A percentile compares a stretch with the other conserved stretches of the same genome.
These are phyloP conservation scores for Hymenoscyphus fraxineus DNA, from an alignment of 2,329 filamentous ascomycete genomes.

Conservation along the genomic window DNA sequence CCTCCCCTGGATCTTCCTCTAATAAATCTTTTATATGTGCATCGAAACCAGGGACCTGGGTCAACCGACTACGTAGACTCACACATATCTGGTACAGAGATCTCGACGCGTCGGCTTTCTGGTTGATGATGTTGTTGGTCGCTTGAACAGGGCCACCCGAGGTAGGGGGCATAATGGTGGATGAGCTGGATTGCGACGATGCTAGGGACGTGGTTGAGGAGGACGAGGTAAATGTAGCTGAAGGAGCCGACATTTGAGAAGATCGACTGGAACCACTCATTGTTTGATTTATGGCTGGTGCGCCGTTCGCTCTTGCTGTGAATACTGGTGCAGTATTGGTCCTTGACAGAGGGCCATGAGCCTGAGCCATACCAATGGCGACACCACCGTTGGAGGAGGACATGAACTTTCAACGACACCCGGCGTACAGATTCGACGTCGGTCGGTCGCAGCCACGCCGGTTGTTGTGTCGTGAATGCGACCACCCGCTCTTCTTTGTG, in stretches of 20 bases:
- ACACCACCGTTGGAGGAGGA: conserved; percentile 30
- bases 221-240: conserved; percentile 48
- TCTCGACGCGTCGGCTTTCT: conserved; percentile 83
- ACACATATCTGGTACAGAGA: conserved; percentile 96
- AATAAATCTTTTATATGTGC: conserved; percentile 68
- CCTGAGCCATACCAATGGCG: conserved; percentile 31
- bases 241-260: conserved; percentile 59
- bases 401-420: conserved; percentile 22
- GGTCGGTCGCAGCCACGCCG: conserved; percentile 21
- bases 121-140: conserved; percentile 94
- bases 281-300: conserved; percentile 28
- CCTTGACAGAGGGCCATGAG: conserved; percentile 33
- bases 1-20: conserved; percentile 61
- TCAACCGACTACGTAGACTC: conserved; percentile 74
- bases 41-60: conserved; percentile 80
- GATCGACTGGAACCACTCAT: conserved; percentile 44
- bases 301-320: conserved; percentile 22
- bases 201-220: conserved; percentile 34
- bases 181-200: conserved; percentile 32
- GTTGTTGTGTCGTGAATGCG: conserved; percentile 8
- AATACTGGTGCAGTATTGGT: conserved; percentile 34
- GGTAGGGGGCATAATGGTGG: conserved; percentile 36
- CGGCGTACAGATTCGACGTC: conserved; percentile 1
- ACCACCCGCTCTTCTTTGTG: neutral
- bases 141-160: conserved; percentile 65